Evolutionary conservation across 2,329 filamentous ascomycete species (phyloP).

Genomic region (Fusarium proliferatum): DNA sequence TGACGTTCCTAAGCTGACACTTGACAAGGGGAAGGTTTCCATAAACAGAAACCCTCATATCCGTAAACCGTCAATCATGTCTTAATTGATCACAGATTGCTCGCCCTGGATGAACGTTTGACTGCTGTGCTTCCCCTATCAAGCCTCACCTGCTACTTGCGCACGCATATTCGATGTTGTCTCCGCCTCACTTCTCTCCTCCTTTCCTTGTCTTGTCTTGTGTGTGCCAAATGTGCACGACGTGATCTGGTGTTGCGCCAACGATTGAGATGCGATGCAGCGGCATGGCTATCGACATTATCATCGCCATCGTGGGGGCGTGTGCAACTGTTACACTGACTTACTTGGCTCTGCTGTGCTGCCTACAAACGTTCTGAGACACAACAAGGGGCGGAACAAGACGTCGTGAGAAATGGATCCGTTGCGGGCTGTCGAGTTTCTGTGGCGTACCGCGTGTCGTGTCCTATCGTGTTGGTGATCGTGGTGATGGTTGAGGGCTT

Average conservation of each 20-base stretch:
- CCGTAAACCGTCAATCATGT: slow-evolving; percentile 12
- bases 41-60: slow-evolving; percentile 10
- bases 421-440: background rate
- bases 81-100: slow-evolving; percentile 12
- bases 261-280: slow-evolving; percentile 33
- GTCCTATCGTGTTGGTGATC: slow-evolving; percentile 4
- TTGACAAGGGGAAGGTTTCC: background rate
- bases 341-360: background rate
- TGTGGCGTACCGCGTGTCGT: background rate
- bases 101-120: slow-evolving; percentile 5
- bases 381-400: slow-evolving; percentile 3
- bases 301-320: slow-evolving; percentile 20
- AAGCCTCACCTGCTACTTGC: slow-evolving; percentile 13
- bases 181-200: slow-evolving; percentile 19
- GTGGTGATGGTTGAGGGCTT: slow-evolving; percentile 3
- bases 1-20: background rate
- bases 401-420: background rate
- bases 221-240: background rate
- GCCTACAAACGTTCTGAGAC: slow-evolving; percentile 6
- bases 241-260: slow-evolving; percentile 33
- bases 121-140: background rate
- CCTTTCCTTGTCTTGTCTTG: background rate
- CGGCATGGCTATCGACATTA: slow-evolving; percentile 27
- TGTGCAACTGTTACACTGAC: slow-evolving; percentile 17
- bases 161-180: background rate